Percentiles rank a stretch among this genome's conserved stretches.
Evolutionary conservation across 495 filamentous ascomycete species (phyloP).

Genomic region (Annulohypoxylon stygium): DNA sequence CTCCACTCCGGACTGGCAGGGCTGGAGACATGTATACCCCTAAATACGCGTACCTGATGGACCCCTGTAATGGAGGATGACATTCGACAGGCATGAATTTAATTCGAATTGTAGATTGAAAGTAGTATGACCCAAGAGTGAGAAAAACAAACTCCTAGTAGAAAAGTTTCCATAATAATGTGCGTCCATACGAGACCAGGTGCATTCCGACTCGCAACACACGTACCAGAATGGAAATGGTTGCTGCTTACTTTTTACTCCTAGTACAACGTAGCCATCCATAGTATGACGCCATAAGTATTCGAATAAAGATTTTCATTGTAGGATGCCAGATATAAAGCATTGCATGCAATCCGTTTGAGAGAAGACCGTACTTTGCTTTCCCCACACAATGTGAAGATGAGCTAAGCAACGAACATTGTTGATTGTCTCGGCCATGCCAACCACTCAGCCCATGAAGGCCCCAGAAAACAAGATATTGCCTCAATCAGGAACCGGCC

Average conservation of each 20-base stretch:
- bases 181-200: not conserved
- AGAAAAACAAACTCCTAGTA: no score
- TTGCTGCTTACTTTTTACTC: not conserved
- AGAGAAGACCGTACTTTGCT: not conserved
- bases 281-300: not conserved
- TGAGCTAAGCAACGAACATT: not conserved
- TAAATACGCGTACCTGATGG: not conserved
- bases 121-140: not conserved
- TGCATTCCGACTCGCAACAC: not conserved
- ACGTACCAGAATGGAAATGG: not conserved
- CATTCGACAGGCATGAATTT: not conserved
- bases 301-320: not conserved
- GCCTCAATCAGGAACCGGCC: slow-evolving; percentile 47
- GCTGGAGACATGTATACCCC: no score
- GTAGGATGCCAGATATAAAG: not conserved
- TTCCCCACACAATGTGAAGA: not conserved
- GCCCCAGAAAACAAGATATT: not conserved
- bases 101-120: not conserved
- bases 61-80: not conserved
- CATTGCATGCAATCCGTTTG: not conserved
- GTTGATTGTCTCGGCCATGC: not conserved
- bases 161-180: not conserved
- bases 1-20: no score
- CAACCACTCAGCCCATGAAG: not conserved
- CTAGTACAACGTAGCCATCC: not conserved